Evolutionary conservation across 108 stramenopile genomes (phyloP), one percentile per base, ranked within the genome.

Genomic region (Nannochloropsis salina): DNA sequence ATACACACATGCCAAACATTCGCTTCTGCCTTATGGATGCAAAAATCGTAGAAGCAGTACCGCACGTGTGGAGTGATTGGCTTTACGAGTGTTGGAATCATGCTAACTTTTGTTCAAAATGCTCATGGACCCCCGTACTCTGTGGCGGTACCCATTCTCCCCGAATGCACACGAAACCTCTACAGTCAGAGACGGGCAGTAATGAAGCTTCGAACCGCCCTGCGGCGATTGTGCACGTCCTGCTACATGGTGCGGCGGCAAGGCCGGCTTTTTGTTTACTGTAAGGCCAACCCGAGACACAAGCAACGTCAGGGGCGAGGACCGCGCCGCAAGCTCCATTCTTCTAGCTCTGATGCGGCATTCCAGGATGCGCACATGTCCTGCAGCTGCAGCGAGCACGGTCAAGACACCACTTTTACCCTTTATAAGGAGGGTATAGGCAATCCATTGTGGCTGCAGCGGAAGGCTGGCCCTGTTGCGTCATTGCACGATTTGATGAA

Each of bases 231-330:
- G 41, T 91, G 91, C 86, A 41, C 43, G 20, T 40, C 87, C 81
- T 91, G 91, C 89, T 85, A 88, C 42, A 80, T 90, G 40, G 89
- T 91, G 51, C 45, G 85, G 44, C 87, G 91, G 43, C 41, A 80
- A n/a, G 45, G 74, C 41, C 42, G 83, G 82, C 82, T 89, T 20
- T 82, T 42, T 44, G 87, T 90, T 40, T 74, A 85, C 45, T 91
- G 91, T 85, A 88, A 86, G 87, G 44, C 31, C 31, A 88, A 84
- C 43, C 87, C 85, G 12, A 42, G 84, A 41, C 91, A 91, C 88
- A 91, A 91, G 91, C 91, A 91, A 82, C 61, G 88, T n/a, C 89
- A 91, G 81, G 61, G 61, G 61, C 61, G 61, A n/a, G 61, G 61
- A n/a, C 20, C 61, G 61, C 61, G 61, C n/a, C 61, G 61, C 61